Percentiles rank a stretch among this genome's conserved stretches.
phyloP scores from a whole-genome alignment of 176 grass and related monocot genomes.

The Raddia guianensis region DNA sequence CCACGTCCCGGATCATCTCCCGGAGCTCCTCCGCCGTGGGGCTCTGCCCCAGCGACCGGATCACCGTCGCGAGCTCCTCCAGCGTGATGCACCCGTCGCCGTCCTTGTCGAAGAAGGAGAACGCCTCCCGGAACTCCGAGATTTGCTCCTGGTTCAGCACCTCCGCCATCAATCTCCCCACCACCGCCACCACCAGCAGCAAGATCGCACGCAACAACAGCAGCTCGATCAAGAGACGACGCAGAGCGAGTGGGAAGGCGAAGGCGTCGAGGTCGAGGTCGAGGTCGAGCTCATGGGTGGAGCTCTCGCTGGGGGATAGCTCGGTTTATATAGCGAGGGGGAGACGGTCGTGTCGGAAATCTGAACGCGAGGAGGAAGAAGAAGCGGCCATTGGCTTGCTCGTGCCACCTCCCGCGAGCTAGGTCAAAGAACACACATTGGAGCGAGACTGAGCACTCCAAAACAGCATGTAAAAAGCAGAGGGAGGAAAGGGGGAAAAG shows the following conservation, averaged over 20 bases:
- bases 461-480: too few species aligned
- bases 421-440: too few species aligned
- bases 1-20: constrained; percentile 81
- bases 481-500: too few species aligned
- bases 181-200: not conserved
- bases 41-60: constrained; percentile 69
- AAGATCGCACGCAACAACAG: not conserved
- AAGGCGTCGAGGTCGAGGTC: too few species aligned
- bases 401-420: too few species aligned
- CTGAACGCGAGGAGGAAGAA: not conserved
- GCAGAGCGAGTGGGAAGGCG: not conserved
- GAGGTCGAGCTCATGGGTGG: too few species aligned
- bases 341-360: not conserved
- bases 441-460: too few species aligned
- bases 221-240: not conserved
- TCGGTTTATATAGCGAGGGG: not conserved
- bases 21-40: constrained; percentile 58
- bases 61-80: constrained; percentile 69
- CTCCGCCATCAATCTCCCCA: not conserved
- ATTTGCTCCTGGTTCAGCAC: constrained; percentile 45
- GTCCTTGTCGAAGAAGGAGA: constrained; percentile 90
- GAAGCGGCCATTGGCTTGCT: not conserved
- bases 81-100: constrained; percentile 88
- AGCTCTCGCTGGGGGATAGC: not conserved
- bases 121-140: constrained; percentile 72